A percentile compares a stretch with the other conserved stretches of the same genome.
phyloP scores from a whole-genome alignment of 2,329 filamentous ascomycete species.

The Colletotrichum chlorophyti region DNA sequence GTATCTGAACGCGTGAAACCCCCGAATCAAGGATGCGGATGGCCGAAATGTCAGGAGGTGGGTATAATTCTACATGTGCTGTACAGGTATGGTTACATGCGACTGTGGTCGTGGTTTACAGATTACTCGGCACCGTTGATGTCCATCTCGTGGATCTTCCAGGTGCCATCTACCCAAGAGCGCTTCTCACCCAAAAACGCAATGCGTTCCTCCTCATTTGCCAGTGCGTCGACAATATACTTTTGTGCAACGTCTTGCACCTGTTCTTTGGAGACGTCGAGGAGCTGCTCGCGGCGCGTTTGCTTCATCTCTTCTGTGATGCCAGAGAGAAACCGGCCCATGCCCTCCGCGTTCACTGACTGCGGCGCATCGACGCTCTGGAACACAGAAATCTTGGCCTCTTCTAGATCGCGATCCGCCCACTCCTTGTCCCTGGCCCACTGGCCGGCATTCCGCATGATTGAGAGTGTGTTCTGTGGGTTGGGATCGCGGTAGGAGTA shows the following conservation, averaged over 20 bases:
- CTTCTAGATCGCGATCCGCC: conserved; percentile 86
- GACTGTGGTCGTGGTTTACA: not conserved
- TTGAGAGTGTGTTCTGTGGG: conserved; percentile 83
- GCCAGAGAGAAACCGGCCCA: conserved; percentile 83
- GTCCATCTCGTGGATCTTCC: conserved; percentile 81
- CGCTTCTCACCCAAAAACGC: conserved; percentile 86
- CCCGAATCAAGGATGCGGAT: no score
- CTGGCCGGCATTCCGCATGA: conserved; percentile 82
- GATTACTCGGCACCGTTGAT: conserved; percentile 51
- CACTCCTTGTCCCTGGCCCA: conserved; percentile 86
- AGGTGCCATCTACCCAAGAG: conserved; percentile 75
- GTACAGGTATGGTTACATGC: conserved; percentile 25
- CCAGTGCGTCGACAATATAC: conserved; percentile 75
- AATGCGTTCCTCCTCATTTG: conserved; percentile 65
- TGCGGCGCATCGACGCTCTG: conserved; percentile 88
- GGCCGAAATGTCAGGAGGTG: conserved; percentile 19
- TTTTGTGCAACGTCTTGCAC: conserved; percentile 82
- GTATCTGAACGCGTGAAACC: conserved; percentile 63
- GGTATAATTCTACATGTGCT: conserved; percentile 28
- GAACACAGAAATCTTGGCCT: conserved; percentile 95
- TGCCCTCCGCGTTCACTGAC: conserved; percentile 86
- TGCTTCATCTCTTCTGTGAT: conserved; percentile 91
- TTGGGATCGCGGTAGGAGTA: conserved; percentile 98
- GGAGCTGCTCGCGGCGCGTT: conserved; percentile 78
- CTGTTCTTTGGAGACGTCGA: conserved; percentile 84